Conservation (phyloP, 805 yeast species). For the Candida pseudoglaebosa region DNA sequence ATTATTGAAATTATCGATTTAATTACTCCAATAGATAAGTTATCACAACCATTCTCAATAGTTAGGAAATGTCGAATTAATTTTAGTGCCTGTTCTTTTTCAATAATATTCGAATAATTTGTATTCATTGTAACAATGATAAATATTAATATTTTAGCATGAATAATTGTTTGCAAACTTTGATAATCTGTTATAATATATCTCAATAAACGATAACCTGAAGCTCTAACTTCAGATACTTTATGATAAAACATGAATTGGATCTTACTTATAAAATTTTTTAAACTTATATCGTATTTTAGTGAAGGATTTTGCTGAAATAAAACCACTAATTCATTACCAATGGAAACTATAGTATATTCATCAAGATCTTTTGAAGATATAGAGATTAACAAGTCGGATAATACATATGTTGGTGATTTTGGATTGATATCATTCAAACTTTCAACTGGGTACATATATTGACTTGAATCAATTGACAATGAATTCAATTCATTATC, state of each 20-base stretch:
- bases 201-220: constrained; percentile 74
- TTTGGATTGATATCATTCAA: constrained; percentile 6
- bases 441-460: background rate
- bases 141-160: constrained; percentile 56
- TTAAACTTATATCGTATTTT: constrained; percentile 58
- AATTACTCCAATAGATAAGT: constrained; percentile 58
- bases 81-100: constrained; percentile 75
- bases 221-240: constrained; percentile 60
- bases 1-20: constrained; percentile 63
- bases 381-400: constrained; percentile 57
- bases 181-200: constrained; percentile 53
- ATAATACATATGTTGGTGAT: constrained; percentile 53
- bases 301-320: constrained; percentile 48
- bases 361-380: constrained; percentile 46
- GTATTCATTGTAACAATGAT: constrained; percentile 62
- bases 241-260: constrained; percentile 57
- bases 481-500: background rate
- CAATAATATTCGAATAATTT: constrained; percentile 50
- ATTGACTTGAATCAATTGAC: background rate
- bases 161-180: constrained; percentile 51
- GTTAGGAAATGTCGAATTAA: constrained; percentile 60
- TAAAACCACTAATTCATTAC: constrained; percentile 23
- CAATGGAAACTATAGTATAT: constrained; percentile 48
- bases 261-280: constrained; percentile 53
- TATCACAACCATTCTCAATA: constrained; percentile 46